Base-by-base conservation (phyloP, 257 asterid species). In the Fraxinus anomala region DNA sequence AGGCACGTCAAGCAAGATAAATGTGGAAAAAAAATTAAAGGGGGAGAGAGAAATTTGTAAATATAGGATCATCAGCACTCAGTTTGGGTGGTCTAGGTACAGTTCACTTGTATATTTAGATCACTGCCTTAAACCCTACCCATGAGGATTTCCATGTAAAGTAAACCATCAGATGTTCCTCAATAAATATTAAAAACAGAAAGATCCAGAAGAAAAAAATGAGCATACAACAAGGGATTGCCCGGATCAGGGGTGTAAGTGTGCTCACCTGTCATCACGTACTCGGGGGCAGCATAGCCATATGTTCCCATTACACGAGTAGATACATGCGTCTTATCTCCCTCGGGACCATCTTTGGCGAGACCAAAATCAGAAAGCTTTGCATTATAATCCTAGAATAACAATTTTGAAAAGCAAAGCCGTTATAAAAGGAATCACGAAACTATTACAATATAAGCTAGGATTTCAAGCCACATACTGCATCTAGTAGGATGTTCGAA, bases 341-440 rank as follows among this genome's bases (percentile, higher is more conserved):
- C 98, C 88, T 84, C 92, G 0, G 98, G 98, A 19, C 88, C 97
- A 73, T 91, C 96, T 82, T 87, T 93, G 76, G 98, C 98, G 28
- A 93, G 94, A 56, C 97, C 97, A 44, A 93, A 93, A 81, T 93
- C 97, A 14, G 98, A 93, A 70, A 93, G 97, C 83, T 93, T 93
- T 6, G 96, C 91, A 72, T 90, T 91, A 67, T 89, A 91, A 68
- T 93, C 97, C 98, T 93, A 75, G 74, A 89, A 72, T 59, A 69
- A 76, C 78, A 77, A 8, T n/a, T 54, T 66, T 40, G 72, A 56
- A 37, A 26, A 1, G 24, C 40, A 42, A 77, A 36, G 7, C 73
- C 79, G 61, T 81, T 79, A 84, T 69, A 63, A 73, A 30, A 68
- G 39, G 66, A 80, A 68, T 44, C 39, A 51, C 26, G 54, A 44